A percentile compares a stretch with the other conserved stretches of the same genome.
Conservation (phyloP, 2,329 filamentous ascomycete species). For the Sporothrix euskadiensis region DNA sequence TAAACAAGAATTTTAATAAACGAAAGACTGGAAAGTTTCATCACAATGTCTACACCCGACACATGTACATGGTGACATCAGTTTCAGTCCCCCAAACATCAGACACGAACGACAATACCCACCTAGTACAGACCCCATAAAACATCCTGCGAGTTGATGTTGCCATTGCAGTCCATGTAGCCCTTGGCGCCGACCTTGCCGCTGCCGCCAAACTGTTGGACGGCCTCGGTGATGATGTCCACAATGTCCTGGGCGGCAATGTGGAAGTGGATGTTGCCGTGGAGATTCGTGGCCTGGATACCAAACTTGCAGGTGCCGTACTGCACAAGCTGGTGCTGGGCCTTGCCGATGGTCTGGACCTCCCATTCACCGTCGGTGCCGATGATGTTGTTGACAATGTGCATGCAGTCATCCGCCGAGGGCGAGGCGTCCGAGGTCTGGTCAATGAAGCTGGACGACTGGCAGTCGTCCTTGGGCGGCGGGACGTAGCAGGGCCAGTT, state of each 20-base stretch:
- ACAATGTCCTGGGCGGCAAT: constrained; percentile 43
- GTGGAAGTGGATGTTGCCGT: constrained; percentile 39
- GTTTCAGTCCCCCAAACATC: too few species aligned
- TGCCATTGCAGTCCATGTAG: constrained; percentile 38
- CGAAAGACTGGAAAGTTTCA: too few species aligned
- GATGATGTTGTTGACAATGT: constrained; percentile 41
- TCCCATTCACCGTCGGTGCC: constrained; percentile 32
- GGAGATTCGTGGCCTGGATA: constrained; percentile 33
- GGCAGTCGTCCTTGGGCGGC: constrained; percentile 36
- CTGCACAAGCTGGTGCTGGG: constrained; percentile 36
- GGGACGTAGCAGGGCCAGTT: constrained; percentile 42
- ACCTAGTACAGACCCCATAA: constrained; percentile 28
- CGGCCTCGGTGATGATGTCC: constrained; percentile 40
- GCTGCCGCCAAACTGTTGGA: constrained; percentile 37
- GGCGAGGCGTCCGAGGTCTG: constrained; percentile 42
- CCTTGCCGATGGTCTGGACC: constrained; percentile 25
- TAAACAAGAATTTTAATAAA: too few species aligned
- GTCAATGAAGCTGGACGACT: constrained; percentile 40
- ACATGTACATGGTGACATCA: too few species aligned
- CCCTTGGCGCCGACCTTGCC: constrained; percentile 41
- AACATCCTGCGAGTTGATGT: constrained; percentile 21
- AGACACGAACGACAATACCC: too few species aligned
- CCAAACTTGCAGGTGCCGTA: constrained; percentile 41
- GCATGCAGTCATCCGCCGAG: constrained; percentile 39
- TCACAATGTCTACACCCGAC: too few species aligned